phyloP scores from a whole-genome alignment of 805 yeast genomes.

The Saccharomycopsis fermentans region DNA sequence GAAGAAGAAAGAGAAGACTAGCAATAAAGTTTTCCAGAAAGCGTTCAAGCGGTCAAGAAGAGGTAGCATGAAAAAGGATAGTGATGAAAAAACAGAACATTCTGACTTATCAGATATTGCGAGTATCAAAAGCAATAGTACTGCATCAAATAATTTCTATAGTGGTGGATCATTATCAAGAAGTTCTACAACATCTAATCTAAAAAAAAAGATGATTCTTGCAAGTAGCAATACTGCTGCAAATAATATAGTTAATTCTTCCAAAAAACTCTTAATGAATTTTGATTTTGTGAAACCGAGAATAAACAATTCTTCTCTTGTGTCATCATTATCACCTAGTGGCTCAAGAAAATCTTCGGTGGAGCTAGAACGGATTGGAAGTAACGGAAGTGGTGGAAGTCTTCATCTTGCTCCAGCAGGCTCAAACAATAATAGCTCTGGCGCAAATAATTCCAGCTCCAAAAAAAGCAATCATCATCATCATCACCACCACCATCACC shows the following conservation, averaged over 20 bases:
- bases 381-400: not conserved
- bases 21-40: slow-evolving; percentile 7
- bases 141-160: not conserved
- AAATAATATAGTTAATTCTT: not conserved
- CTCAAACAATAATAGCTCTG: slow-evolving; percentile 1
- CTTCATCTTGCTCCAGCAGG: not conserved
- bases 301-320: slow-evolving; percentile 5
- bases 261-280: not conserved
- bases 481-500: slow-evolving; percentile 16
- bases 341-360: slow-evolving; percentile 4
- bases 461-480: slow-evolving; percentile 11
- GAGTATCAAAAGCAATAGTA: not conserved
- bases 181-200: not conserved
- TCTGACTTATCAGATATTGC: not conserved
- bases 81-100: not conserved
- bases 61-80: not conserved
- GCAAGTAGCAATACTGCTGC: not conserved
- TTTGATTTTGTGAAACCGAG: slow-evolving; percentile 1
- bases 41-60: slow-evolving; percentile 2
- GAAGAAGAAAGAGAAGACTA: slow-evolving; percentile 4
- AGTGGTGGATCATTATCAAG: not conserved
- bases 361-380: slow-evolving; percentile 8
- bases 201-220: not conserved
- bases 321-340: slow-evolving; percentile 7
- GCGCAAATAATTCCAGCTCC: not conserved